These are phyloP conservation scores for Cystobasidium tubakii DNA, from an alignment of 768 basidiomycete species.

Conservation along the genomic window DNA sequence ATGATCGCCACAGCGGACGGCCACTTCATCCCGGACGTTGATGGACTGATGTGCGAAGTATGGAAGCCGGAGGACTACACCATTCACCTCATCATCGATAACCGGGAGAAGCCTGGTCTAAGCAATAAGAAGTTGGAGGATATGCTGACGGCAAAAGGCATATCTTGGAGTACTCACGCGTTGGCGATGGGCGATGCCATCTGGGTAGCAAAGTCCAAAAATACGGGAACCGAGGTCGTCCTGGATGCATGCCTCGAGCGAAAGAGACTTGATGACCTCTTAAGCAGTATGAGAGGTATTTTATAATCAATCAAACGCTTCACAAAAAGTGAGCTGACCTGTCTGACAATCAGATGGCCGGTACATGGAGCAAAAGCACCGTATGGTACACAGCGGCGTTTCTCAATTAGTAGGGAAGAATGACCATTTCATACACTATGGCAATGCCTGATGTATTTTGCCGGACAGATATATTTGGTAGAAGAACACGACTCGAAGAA, in stretches of 20 bases:
- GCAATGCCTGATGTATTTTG: background rate
- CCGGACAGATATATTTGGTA: slow-evolving; percentile 9
- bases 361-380: slow-evolving; percentile 32
- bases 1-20: slow-evolving; percentile 4
- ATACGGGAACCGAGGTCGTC: slow-evolving; percentile 9
- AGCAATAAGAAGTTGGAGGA: slow-evolving; percentile 22
- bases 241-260: slow-evolving; percentile 30
- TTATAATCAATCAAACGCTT: too few species aligned
- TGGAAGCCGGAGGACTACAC: background rate
- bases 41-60: background rate
- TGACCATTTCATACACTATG: background rate
- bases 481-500: slow-evolving; percentile 24
- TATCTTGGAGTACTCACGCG: background rate
- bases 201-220: slow-evolving; percentile 10
- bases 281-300: slow-evolving; percentile 15
- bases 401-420: background rate
- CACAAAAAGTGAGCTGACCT: background rate
- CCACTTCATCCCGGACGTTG: background rate
- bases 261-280: slow-evolving; percentile 25
- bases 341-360: slow-evolving; percentile 20
- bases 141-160: slow-evolving; percentile 1
- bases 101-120: slow-evolving; percentile 27
- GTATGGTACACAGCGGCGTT: slow-evolving; percentile 25
- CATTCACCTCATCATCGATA: slow-evolving; percentile 22
- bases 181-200: slow-evolving; percentile 32